phyloP scores from a whole-genome alignment of 371 early-diverging fungal genomes.

The Apophysomyces sp. region DNA sequence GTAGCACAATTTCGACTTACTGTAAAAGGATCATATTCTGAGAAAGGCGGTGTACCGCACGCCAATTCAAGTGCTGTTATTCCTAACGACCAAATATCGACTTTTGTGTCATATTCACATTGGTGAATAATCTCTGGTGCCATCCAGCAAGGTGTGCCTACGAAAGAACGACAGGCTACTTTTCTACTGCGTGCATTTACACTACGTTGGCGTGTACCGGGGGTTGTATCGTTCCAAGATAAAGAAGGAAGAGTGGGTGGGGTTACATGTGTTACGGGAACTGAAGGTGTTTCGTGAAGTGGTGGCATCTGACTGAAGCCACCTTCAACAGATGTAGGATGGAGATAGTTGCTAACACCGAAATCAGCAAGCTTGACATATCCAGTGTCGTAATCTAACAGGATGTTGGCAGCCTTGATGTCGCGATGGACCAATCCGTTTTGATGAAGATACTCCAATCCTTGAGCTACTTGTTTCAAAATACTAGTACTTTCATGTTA shows the following conservation, averaged over 20 bases:
- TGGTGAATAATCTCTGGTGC: conserved; percentile 88
- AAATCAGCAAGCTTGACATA: conserved; percentile 47
- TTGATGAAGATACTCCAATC: conserved; percentile 90
- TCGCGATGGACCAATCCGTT: conserved; percentile 95
- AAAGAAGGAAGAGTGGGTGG: background rate
- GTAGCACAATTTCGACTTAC: too few relatives aligned
- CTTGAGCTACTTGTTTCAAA: conserved; percentile 81
- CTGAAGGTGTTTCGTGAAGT: conserved; percentile 60
- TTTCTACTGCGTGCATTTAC: conserved; percentile 17
- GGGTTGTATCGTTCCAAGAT: background rate
- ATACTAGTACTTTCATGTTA: conserved; percentile 47
- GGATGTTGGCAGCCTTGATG: conserved; percentile 91
- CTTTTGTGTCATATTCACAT: conserved; percentile 71
- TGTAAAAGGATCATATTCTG: conserved; percentile 85
- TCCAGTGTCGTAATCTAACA: conserved; percentile 73
- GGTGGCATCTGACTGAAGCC: conserved; percentile 80
- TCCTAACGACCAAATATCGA: conserved; percentile 91
- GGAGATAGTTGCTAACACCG: conserved; percentile 40
- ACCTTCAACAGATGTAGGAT: conserved; percentile 72
- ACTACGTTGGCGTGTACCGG: background rate
- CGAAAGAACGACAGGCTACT: conserved; percentile 42
- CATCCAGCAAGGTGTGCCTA: conserved; percentile 92
- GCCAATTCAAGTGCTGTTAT: conserved; percentile 95
- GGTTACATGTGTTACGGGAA: conserved; percentile 1
- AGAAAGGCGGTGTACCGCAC: conserved; percentile 91